Evolutionary conservation across 768 basidiomycete genomes (phyloP).

Genomic region (Lactarius evosmus): DNA sequence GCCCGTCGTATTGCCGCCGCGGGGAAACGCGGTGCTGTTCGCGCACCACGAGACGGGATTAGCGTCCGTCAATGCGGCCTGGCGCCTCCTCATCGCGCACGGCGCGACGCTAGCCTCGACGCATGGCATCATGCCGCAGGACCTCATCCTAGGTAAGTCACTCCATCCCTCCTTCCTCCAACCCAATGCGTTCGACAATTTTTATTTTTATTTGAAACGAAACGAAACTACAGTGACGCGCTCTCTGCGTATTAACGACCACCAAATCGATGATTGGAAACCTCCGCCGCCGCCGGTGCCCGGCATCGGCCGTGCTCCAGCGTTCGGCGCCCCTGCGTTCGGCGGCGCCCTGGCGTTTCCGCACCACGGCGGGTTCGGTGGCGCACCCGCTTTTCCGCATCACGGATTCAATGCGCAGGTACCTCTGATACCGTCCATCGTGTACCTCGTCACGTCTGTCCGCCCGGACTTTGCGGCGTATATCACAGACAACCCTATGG

Average conservation of each 20-base stretch:
- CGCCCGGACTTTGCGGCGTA: conserved; percentile 17
- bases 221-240: conserved; percentile 20
- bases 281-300: conserved; percentile 1
- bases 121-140: conserved; percentile 22
- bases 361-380: conserved; percentile 9
- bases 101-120: conserved; percentile 15
- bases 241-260: conserved; percentile 14
- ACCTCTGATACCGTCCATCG: conserved; percentile 15
- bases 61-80: conserved; percentile 21
- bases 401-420: conserved; percentile 10
- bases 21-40: conserved; percentile 16
- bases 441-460: conserved; percentile 27
- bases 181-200: too few species aligned
- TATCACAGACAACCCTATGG: conserved; percentile 28
- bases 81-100: conserved; percentile 17
- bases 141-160: conserved; percentile 20
- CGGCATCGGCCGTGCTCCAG: not conserved
- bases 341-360: conserved; percentile 1
- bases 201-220: too few species aligned
- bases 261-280: conserved; percentile 23
- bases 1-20: conserved; percentile 22
- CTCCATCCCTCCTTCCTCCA: too few species aligned
- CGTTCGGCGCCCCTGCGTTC: not conserved
- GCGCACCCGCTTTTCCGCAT: conserved; percentile 4
- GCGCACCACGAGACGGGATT: conserved; percentile 19